A percentile compares a stretch with the other conserved stretches of the same genome.
phyloP scores from a whole-genome alignment of 1,284 basidiomycete species.

The Coniferiporia sulphurascens region DNA sequence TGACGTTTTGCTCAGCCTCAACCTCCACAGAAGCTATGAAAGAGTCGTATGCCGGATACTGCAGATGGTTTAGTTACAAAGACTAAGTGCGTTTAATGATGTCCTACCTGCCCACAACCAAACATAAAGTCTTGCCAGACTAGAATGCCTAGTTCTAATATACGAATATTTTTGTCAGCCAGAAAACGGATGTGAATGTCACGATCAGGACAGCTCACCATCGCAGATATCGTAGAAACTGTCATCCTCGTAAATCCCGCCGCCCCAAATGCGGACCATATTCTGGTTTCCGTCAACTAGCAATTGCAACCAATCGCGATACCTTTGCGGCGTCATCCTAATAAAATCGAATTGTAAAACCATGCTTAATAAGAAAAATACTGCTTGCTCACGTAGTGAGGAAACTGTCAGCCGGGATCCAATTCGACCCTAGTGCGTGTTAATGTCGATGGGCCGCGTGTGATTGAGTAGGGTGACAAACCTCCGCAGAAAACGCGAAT shows the following conservation, averaged over 20 bases:
- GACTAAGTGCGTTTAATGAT: neutral
- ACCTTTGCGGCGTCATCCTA: conserved; percentile 41
- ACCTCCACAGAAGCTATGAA: conserved; percentile 35
- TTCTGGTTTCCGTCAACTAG: conserved; percentile 44
- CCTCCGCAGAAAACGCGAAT: conserved; percentile 85
- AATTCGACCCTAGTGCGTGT: conserved; percentile 65
- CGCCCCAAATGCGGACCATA: conserved; percentile 47
- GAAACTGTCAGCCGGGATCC: conserved; percentile 90
- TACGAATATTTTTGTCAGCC: conserved; percentile 22
- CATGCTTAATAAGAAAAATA: neutral
- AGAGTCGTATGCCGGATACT: conserved; percentile 42
- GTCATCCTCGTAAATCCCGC: conserved; percentile 44
- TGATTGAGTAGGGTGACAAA: conserved; percentile 23
- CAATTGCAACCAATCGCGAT: conserved; percentile 38
- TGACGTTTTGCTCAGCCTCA: conserved; percentile 41
- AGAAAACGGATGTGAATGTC: neutral
- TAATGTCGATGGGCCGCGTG: neutral
- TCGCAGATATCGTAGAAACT: conserved; percentile 39
- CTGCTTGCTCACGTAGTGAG: conserved; percentile 59
- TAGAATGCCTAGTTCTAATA: conserved; percentile 64
- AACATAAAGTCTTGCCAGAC: conserved; percentile 47
- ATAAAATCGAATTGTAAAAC: neutral
- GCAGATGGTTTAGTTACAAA: neutral
- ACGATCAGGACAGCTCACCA: conserved; percentile 13
- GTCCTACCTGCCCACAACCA: conserved; percentile 49